Conservation (phyloP, 2,329 filamentous ascomycete genomes). For the Calonectria honghensis region DNA sequence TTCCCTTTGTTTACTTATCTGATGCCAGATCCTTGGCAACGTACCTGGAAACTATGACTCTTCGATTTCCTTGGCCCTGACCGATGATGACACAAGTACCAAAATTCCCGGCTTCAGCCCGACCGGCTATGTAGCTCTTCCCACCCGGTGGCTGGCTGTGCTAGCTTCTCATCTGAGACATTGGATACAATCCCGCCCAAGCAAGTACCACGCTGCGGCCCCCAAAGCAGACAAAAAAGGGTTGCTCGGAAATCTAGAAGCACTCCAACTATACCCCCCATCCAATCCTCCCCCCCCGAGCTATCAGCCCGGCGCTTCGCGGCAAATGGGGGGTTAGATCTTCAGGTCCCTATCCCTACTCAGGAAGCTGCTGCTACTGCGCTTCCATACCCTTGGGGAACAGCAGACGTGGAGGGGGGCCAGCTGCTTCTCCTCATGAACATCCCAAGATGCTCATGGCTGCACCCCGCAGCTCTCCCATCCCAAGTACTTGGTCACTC, state of each 20-base stretch:
- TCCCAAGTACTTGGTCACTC: slow-evolving; percentile 37
- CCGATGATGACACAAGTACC: neutral
- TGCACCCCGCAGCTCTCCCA: slow-evolving; percentile 49
- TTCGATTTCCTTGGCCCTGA: neutral
- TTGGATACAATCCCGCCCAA: neutral
- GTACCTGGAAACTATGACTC: slow-evolving; percentile 10
- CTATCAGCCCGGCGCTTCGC: slow-evolving; percentile 11
- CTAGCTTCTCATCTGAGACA: slow-evolving; percentile 16
- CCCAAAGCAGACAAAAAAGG: neutral
- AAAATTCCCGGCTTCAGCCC: slow-evolving; percentile 35
- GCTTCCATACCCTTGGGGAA: neutral
- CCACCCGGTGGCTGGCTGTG: slow-evolving; percentile 28
- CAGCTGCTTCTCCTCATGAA: slow-evolving; percentile 19
- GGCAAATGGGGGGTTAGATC: slow-evolving; percentile 25
- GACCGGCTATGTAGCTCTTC: slow-evolving; percentile 30
- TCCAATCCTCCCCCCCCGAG: neutral
- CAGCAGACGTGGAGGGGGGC: neutral
- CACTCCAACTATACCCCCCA: neutral
- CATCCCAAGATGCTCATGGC: slow-evolving; percentile 31
- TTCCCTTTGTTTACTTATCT: neutral
- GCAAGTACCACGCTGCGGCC: neutral
- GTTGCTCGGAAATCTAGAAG: slow-evolving; percentile 15
- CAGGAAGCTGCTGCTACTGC: slow-evolving; percentile 25
- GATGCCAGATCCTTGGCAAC: neutral
- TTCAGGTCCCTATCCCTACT: slow-evolving; percentile 27